phyloP scores from a whole-genome alignment of 2,329 filamentous ascomycete species.

The Aspergillus unguis region DNA sequence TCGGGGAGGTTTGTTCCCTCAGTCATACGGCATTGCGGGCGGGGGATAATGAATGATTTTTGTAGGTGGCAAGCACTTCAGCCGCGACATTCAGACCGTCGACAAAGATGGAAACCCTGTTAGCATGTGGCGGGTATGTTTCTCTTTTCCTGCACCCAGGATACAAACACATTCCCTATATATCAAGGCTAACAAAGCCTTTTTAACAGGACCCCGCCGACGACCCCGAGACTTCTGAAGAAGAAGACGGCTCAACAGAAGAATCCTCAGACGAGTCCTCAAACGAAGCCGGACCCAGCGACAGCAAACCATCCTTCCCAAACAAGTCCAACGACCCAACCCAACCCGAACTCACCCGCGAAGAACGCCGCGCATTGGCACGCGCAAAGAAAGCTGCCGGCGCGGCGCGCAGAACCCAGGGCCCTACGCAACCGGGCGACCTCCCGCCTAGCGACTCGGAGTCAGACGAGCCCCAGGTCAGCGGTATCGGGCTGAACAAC shows the following conservation, averaged over 20 bases:
- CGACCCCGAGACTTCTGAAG: conserved; percentile 33
- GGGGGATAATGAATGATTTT: no score
- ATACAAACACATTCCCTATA: not conserved
- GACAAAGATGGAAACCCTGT: conserved; percentile 86
- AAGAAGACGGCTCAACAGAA: conserved; percentile 45
- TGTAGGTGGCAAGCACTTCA: conserved; percentile 90
- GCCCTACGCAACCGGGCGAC: conserved; percentile 76
- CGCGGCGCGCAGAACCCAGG: conserved; percentile 69
- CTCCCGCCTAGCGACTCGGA: conserved; percentile 69
- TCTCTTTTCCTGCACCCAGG: conserved; percentile 3
- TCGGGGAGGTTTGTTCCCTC: conserved; percentile 65
- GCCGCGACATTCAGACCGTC: conserved; percentile 80
- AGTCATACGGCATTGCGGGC: no score
- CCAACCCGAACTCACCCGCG: conserved; percentile 60
- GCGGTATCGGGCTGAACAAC: not conserved
- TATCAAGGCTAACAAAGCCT: not conserved
- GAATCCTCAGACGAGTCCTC: conserved; percentile 45
- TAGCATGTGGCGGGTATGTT: conserved; percentile 76
- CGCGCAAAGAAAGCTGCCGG: conserved; percentile 91
- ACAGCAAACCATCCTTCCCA: conserved; percentile 32
- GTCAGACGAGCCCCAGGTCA: conserved; percentile 17
- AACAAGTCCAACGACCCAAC: conserved; percentile 42
- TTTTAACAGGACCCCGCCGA: conserved; percentile 35
- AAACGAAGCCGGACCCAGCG: conserved; percentile 48
- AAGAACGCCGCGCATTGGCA: conserved; percentile 80